Evolutionary conservation across 768 basidiomycete genomes (phyloP), one percentile per base, ranked within the genome.

Genomic region (Panus rudis): DNA sequence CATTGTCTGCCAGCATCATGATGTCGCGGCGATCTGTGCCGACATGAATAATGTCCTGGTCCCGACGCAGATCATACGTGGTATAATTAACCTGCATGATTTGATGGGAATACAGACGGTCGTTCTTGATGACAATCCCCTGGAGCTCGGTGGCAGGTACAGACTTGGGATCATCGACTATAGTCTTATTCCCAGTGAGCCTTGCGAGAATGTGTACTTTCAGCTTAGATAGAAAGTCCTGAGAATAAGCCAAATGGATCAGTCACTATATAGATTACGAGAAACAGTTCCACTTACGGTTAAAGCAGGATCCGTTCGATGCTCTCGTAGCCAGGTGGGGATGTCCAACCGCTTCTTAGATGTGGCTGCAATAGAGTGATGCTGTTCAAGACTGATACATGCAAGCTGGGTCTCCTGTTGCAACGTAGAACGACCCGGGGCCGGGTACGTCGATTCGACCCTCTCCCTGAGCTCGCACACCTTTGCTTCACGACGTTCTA

Each of bases 11-110:
- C 0, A 54, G 50, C 0, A 56, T 25, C 54, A 64, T 58, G 32
- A 76, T 40, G 26, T 71, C 56, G 1, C 57, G 28, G 10, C 68
- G 59, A 44, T 43, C 16, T 0, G 57, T 66, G 0, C 51, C 33
- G 8, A 65, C 62, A 34, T 73, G 71, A 41, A 75, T 53, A 0
- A 58, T 46, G 45, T 76, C 72, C 45, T 72, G 68, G 3, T 50
- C 55, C 0, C 65, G 55, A 11, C 64, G 61, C 13, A 68, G 25
- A 49, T 74, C 66, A 50, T 72, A 74, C 0, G 65, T 68, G 0
- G 70, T 71, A 47, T 67, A 69, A 48, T 68, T 66, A 37, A 71
- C 37, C 0, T 57, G 58, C 3, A 68, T 19, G 4, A 54, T 50
- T 32, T 59, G 56, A 52, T 67, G 64, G 4, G 4, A 16, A 37